Evolutionary conservation across 2,329 filamentous ascomycete genomes (phyloP).

Genomic region (Aspergillus transmontanensis): DNA sequence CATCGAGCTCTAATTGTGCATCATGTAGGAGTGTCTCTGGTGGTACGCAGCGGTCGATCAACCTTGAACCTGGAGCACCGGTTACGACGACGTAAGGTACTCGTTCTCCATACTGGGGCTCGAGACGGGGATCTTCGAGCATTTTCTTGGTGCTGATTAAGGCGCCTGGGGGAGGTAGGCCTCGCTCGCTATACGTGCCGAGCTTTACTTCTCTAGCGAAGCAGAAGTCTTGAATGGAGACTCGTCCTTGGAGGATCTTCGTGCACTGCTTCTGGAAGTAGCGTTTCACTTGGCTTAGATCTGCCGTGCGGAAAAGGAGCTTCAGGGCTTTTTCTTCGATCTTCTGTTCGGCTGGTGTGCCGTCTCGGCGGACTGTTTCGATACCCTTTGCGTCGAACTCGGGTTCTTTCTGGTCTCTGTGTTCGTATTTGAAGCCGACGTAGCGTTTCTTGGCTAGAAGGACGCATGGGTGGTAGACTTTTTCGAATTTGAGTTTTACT

Average conservation of each 20-base stretch:
- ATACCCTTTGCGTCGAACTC: conserved; percentile 98
- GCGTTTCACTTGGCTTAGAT: conserved; percentile 82
- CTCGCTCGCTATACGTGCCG: conserved; percentile 82
- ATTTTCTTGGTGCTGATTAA: conserved; percentile 84
- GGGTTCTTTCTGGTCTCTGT: conserved; percentile 70
- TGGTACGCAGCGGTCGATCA: conserved; percentile 87
- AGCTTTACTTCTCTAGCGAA: conserved; percentile 91
- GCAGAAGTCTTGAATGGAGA: conserved; percentile 94
- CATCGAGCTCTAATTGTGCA: conserved; percentile 78
- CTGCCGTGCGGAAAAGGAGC: conserved; percentile 84
- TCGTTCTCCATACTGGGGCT: conserved; percentile 93
- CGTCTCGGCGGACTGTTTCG: conserved; percentile 92
- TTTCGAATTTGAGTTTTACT: conserved; percentile 96
- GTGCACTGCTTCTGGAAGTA: conserved; percentile 90
- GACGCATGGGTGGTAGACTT: conserved; percentile 94
- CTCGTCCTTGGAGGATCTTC: conserved; percentile 86
- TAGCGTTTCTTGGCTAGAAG: conserved; percentile 96
- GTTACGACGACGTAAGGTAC: conserved; percentile 93
- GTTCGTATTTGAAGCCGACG: conserved; percentile 96
- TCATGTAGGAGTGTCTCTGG: conserved; percentile 80
- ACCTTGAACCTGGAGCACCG: conserved; percentile 79
- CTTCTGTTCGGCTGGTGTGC: conserved; percentile 92
- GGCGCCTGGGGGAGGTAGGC: conserved; percentile 80
- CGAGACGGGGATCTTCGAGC: conserved; percentile 80
- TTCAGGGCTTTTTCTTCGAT: conserved; percentile 92